These are phyloP conservation scores for Margaritispora aquatica DNA, from an alignment of 495 filamentous ascomycete species.

Conservation along the genomic window DNA sequence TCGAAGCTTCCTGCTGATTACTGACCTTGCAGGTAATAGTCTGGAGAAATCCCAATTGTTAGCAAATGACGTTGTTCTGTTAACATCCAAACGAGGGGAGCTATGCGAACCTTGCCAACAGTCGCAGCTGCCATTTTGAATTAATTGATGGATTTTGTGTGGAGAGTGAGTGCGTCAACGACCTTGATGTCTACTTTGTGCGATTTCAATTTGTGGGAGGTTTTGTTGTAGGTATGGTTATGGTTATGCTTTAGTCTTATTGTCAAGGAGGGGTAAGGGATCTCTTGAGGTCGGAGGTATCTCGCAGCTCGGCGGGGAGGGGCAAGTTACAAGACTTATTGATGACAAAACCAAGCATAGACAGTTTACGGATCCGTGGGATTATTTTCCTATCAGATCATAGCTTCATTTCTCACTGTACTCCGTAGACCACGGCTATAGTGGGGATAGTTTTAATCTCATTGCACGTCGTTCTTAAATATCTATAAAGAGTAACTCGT, in stretches of 20 bases:
- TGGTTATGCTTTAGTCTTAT: background rate
- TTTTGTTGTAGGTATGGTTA: background rate
- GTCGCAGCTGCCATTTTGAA: background rate
- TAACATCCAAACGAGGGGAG: background rate
- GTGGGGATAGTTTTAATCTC: background rate
- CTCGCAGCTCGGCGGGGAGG: background rate
- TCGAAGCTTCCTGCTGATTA: conserved; percentile 3
- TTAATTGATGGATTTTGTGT: background rate
- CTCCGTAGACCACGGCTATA: background rate
- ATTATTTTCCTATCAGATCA: background rate
- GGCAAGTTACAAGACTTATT: too few species aligned
- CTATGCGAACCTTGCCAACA: conserved; percentile 14
- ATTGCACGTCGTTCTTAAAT: background rate
- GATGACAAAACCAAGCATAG: background rate
- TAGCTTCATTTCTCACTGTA: background rate
- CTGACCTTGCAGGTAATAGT: conserved; percentile 69
- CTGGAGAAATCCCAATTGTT: conserved; percentile 28
- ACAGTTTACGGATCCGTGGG: background rate
- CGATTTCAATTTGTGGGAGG: background rate
- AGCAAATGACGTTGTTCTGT: background rate
- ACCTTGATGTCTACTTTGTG: background rate
- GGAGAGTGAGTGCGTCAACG: background rate
- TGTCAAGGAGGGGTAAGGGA: background rate
- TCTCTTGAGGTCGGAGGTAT: background rate
- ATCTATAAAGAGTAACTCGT: background rate